phyloP scores from a whole-genome alignment of 139 green algal species.

The Tetradesmus lagerheimii region DNA sequence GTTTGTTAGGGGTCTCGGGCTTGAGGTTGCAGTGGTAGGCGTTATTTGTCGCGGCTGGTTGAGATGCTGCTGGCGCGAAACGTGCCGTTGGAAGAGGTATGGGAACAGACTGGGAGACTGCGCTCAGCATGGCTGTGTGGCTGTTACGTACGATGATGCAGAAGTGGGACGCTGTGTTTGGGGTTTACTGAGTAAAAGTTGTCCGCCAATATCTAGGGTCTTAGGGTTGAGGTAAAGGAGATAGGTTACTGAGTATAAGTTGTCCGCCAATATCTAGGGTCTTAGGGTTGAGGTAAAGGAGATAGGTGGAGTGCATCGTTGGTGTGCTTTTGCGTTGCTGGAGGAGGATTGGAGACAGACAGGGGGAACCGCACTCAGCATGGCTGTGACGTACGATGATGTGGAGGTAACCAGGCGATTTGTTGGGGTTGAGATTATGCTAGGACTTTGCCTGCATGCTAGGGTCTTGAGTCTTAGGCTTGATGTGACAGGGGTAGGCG shows the following conservation, averaged over 20 bases:
- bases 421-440: no score
- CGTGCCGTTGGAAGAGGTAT: neutral
- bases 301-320: neutral
- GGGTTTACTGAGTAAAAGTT: no score
- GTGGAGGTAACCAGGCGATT: neutral
- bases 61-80: neutral
- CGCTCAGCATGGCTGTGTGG: conserved; percentile 12
- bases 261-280: no score
- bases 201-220: no score
- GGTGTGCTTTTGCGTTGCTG: neutral
- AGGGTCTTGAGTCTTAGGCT: no score
- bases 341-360: conserved; percentile 4
- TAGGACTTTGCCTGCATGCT: neutral
- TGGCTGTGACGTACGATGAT: neutral
- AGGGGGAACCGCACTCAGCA: no score
- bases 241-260: no score
- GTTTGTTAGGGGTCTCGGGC: no score
- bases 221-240: no score
- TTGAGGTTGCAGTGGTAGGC: no score
- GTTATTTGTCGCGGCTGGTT: neutral
- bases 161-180: neutral
- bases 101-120: neutral
- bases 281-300: neutral
- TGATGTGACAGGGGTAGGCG: no score
- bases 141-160: neutral